Evolutionary conservation across 805 yeast genomes (phyloP).

Genomic region (Kazachstania taianensis): DNA sequence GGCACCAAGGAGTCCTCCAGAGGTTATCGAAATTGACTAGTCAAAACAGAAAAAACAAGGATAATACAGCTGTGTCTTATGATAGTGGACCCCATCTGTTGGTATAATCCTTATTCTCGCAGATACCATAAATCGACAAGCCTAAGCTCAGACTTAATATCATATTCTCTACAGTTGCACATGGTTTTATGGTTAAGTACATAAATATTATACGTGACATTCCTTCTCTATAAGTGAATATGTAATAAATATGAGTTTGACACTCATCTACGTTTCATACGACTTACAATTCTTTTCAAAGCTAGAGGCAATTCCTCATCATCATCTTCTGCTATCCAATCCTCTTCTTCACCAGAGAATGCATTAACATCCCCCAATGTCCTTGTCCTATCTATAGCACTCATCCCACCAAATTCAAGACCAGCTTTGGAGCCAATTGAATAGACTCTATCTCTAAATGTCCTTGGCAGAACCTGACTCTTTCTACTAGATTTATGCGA

Average conservation of each 20-base stretch:
- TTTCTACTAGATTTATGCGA: conserved; percentile 14
- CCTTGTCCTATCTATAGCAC: conserved; percentile 2
- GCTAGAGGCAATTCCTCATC: conserved; percentile 32
- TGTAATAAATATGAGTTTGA: too few relatives aligned
- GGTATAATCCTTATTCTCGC: too few relatives aligned
- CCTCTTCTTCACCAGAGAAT: conserved; percentile 12
- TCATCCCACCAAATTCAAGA: conserved; percentile 6
- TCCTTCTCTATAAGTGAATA: too few relatives aligned
- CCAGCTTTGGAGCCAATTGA: conserved; percentile 30
- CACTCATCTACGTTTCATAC: too few relatives aligned
- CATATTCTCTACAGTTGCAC: too few relatives aligned
- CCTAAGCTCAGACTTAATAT: too few relatives aligned
- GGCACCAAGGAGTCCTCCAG: conserved; percentile 57
- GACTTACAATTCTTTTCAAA: conserved; percentile 30
- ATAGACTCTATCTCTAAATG: conserved; percentile 29
- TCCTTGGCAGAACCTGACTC: conserved; percentile 18
- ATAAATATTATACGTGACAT: too few relatives aligned
- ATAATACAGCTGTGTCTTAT: too few relatives aligned
- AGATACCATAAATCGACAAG: too few relatives aligned
- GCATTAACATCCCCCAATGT: conserved; percentile 22
- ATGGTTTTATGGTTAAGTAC: too few relatives aligned
- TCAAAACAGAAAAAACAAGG: neutral
- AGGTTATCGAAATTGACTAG: conserved; percentile 69
- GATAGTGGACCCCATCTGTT: neutral
- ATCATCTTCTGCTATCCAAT: conserved; percentile 11